Percentiles rank a stretch among this genome's conserved stretches.
These are phyloP conservation scores for Prunus mume DNA, from an alignment of 306 rosid genomes.

Conservation along the genomic window DNA sequence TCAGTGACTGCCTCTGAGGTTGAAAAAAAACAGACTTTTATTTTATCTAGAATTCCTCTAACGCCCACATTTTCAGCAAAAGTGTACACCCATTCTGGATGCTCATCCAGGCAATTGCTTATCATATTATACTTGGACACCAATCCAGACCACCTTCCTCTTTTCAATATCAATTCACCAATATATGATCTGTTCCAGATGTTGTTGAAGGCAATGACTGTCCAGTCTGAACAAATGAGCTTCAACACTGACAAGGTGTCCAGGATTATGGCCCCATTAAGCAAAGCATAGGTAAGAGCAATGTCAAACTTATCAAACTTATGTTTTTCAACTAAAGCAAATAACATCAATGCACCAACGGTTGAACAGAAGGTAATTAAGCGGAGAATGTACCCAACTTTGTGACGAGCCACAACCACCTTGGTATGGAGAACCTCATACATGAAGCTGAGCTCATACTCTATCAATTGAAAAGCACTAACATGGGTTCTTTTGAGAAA, in stretches of 20 bases:
- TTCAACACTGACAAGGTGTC: not conserved
- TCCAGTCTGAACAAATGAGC: slow-evolving; percentile 15
- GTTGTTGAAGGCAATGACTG: not conserved
- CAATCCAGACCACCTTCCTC: slow-evolving; percentile 16
- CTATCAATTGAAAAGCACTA: slow-evolving; percentile 16
- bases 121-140: slow-evolving; percentile 27
- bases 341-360: not conserved
- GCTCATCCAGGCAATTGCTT: slow-evolving; percentile 10
- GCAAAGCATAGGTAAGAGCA: slow-evolving; percentile 13
- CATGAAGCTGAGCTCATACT: slow-evolving; percentile 27
- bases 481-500: not conserved
- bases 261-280: slow-evolving; percentile 10
- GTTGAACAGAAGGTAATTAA: not conserved
- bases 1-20: not conserved
- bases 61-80: not conserved
- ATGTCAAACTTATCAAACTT: not conserved
- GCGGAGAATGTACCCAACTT: slow-evolving; percentile 14
- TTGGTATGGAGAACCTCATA: slow-evolving; percentile 36
- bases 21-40: not conserved
- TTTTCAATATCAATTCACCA: not conserved
- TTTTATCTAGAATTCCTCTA: not conserved
- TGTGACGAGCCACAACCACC: not conserved
- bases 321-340: not conserved
- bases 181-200: not conserved
- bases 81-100: not conserved